These are phyloP conservation scores for Wallacemonas collosoma DNA, from an alignment of 208 protist genomes.

Conservation along the genomic window DNA sequence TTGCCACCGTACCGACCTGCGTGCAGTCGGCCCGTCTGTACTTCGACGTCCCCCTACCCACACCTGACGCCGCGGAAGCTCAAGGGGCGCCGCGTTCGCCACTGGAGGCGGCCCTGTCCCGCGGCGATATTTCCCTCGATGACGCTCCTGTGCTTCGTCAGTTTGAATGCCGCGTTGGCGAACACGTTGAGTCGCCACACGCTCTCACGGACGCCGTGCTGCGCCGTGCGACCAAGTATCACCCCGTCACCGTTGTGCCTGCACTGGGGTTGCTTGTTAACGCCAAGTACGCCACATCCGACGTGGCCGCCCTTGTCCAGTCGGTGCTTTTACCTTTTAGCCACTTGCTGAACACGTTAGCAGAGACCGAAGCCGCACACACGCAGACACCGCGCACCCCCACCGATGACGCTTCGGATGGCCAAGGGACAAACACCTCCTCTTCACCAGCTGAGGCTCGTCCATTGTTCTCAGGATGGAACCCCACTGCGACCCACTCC, in stretches of 20 bases:
- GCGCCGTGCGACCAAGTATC: constrained; percentile 27
- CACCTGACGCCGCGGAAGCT: too few species aligned
- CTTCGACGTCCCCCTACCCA: constrained; percentile 9
- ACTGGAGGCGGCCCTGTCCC: neutral
- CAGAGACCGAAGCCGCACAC: neutral
- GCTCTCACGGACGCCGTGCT: constrained; percentile 18
- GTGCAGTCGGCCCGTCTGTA: constrained; percentile 34
- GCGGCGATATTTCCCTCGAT: constrained; percentile 6
- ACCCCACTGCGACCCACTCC: constrained; percentile 4
- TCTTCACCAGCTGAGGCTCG: neutral
- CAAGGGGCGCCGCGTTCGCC: too few species aligned
- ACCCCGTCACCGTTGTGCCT: constrained; percentile 21
- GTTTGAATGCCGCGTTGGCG: constrained; percentile 1
- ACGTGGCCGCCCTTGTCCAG: neutral
- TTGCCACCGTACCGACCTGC: constrained; percentile 32
- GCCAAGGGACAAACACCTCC: neutral
- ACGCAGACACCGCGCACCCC: too few species aligned
- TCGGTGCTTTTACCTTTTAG: neutral
- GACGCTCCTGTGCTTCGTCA: neutral
- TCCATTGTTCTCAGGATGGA: constrained; percentile 2
- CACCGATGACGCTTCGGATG: too few species aligned
- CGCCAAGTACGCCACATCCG: neutral
- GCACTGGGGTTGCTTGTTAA: constrained; percentile 12
- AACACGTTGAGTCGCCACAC: constrained; percentile 1
- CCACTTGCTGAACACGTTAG: neutral